Percentiles rank a stretch among this genome's conserved stretches.
Conservation (phyloP, 2,329 filamentous ascomycete species). For the Diaporthe longicolla region DNA sequence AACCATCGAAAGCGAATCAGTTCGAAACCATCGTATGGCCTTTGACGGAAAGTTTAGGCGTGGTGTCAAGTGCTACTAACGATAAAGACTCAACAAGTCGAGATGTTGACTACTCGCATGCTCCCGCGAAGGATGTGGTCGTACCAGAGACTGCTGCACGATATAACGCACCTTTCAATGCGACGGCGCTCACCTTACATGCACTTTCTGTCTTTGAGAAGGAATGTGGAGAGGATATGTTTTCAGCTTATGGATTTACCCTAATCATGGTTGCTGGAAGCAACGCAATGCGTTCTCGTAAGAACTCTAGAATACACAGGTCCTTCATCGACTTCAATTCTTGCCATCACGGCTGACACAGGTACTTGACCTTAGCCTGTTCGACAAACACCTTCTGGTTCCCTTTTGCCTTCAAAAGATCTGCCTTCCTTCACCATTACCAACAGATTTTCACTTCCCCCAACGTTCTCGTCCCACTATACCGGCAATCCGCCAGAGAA, state of each 20-base stretch:
- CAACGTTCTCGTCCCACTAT: neutral
- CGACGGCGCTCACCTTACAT: neutral
- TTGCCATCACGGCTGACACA: neutral
- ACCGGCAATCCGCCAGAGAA: neutral
- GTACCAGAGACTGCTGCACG: neutral
- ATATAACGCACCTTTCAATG: neutral
- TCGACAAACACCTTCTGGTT: conserved; percentile 8
- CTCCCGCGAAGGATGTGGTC: neutral
- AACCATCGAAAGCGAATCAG: neutral
- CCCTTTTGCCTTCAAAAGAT: conserved; percentile 11
- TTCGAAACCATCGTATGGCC: conserved; percentile 1
- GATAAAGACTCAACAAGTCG: neutral
- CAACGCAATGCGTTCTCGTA: neutral
- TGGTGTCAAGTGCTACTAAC: neutral
- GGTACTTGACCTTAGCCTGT: neutral
- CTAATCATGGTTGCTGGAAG: conserved; percentile 5
- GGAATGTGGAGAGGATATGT: conserved; percentile 13
- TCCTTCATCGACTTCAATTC: neutral
- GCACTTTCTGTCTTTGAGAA: conserved; percentile 5
- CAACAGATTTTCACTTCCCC: neutral
- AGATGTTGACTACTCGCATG: neutral
- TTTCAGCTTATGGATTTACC: conserved; percentile 1
- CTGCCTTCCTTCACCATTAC: conserved; percentile 14
- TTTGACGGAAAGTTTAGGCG: neutral
- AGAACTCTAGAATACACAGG: neutral